Evolutionary conservation across 164 flowering plant genomes (phyloP).

Genomic region (Nymphaea thermarum): DNA sequence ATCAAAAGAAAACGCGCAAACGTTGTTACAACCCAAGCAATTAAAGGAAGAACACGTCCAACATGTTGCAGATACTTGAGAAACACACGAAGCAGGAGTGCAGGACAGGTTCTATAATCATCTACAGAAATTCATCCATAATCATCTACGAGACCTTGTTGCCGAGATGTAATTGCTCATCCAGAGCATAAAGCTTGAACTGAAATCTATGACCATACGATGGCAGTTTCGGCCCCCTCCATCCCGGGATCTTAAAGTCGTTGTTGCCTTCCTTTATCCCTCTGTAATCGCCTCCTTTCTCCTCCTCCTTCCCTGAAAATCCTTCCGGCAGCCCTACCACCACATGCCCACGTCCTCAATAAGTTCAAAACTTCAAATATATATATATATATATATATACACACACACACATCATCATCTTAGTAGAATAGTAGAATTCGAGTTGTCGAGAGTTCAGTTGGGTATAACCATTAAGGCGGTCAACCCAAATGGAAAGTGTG

Average conservation of each 20-base stretch:
- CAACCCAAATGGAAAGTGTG: no score
- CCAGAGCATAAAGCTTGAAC: constrained; percentile 72
- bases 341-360: neutral
- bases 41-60: neutral
- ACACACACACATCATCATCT: no score
- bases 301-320: constrained; percentile 57
- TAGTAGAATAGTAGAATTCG: no score
- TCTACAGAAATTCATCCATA: neutral
- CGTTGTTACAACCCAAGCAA: neutral
- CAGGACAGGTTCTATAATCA: neutral
- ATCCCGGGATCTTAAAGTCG: constrained; percentile 66
- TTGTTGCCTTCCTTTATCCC: constrained; percentile 60
- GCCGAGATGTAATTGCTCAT: constrained; percentile 48
- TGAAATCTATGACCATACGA: constrained; percentile 50
- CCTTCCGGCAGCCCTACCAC: constrained; percentile 45
- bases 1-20: neutral
- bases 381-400: no score
- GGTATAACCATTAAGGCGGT: no score
- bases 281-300: constrained; percentile 35
- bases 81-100: neutral
- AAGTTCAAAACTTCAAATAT: neutral
- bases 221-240: constrained; percentile 45
- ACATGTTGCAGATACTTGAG: neutral
- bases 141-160: constrained; percentile 33
- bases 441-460: no score